Percentiles rank a stretch among this genome's conserved stretches.
These are phyloP conservation scores for Candida nitratophila DNA, from an alignment of 805 yeast species.

Conservation along the genomic window DNA sequence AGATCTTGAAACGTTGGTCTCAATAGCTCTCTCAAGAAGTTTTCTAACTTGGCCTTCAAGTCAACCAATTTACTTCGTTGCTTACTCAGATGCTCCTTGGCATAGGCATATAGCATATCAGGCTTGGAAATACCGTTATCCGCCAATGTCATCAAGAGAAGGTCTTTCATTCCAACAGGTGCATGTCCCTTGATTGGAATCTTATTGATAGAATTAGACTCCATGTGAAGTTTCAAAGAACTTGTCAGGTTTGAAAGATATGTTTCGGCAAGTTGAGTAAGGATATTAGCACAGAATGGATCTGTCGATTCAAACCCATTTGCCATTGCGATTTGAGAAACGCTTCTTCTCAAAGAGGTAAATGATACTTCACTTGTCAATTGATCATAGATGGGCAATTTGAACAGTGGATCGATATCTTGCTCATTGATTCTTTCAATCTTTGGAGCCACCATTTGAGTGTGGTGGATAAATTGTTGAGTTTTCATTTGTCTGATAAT, in stretches of 20 bases:
- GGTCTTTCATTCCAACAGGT: constrained; percentile 30
- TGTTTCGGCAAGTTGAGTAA: constrained; percentile 79
- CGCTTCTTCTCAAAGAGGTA: constrained; percentile 58
- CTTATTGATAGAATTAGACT: constrained; percentile 46
- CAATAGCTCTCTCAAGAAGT: constrained; percentile 69
- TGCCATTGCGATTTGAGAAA: constrained; percentile 80
- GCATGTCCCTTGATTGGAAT: constrained; percentile 19
- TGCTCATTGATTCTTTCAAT: constrained; percentile 48
- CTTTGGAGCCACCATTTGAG: constrained; percentile 66
- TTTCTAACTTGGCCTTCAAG: constrained; percentile 56
- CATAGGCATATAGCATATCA: constrained; percentile 65
- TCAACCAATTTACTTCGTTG: constrained; percentile 67
- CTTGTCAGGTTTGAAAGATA: constrained; percentile 69
- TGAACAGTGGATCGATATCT: constrained; percentile 81
- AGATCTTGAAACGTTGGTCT: constrained; percentile 71
- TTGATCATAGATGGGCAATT: constrained; percentile 61
- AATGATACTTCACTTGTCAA: constrained; percentile 55
- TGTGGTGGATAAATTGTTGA: constrained; percentile 64
- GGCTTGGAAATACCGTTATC: constrained; percentile 85
- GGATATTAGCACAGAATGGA: constrained; percentile 64
- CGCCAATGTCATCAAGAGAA: constrained; percentile 55
- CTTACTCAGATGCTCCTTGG: constrained; percentile 63
- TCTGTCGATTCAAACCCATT: constrained; percentile 86
- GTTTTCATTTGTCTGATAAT: constrained; percentile 87
- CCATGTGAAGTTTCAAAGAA: constrained; percentile 64